Percentiles rank a stretch among this genome's conserved stretches.
Evolutionary conservation across 148 eudicot genomes (phyloP).

Genomic region (Linanthus parryae): DNA sequence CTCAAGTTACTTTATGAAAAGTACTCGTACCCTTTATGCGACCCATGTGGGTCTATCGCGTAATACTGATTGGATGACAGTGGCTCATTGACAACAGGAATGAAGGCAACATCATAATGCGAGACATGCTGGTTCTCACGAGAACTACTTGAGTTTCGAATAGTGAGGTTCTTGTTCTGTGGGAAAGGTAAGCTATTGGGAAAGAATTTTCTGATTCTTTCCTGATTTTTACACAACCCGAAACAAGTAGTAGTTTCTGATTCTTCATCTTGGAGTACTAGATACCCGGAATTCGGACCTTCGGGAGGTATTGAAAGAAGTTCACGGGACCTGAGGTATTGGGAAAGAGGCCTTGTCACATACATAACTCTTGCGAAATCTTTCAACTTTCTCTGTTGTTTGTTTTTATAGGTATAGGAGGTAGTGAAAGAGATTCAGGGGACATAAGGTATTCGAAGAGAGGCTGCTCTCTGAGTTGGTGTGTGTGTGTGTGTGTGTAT

Average conservation of each 20-base stretch:
- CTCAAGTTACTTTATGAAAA: no score
- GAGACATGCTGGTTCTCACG: background rate
- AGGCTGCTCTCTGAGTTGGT: no score
- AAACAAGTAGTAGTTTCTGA: constrained; percentile 24
- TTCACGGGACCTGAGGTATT: constrained; percentile 26
- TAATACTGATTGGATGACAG: constrained; percentile 8
- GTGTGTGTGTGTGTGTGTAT: no score
- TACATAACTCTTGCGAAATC: no score
- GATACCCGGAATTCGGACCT: constrained; percentile 55
- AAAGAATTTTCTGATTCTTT: background rate
- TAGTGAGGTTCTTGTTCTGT: constrained; percentile 39
- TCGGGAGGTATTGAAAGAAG: constrained; percentile 25
- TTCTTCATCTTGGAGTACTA: constrained; percentile 57
- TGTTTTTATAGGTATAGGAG: no score
- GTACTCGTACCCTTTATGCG: constrained; percentile 7
- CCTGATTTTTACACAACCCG: constrained; percentile 26
- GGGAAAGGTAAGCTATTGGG: constrained; percentile 43
- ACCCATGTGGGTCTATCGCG: constrained; percentile 8
- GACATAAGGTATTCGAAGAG: constrained; percentile 29
- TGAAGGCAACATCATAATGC: constrained; percentile 22
- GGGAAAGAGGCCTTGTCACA: constrained; percentile 49
- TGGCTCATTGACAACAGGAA: constrained; percentile 34
- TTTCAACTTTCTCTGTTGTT: no score
- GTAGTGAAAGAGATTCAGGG: constrained; percentile 27
- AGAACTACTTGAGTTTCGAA: constrained; percentile 10